These are phyloP conservation scores for Globisporangium middletonii DNA, from an alignment of 352 stramenopile genomes.

Conservation along the genomic window DNA sequence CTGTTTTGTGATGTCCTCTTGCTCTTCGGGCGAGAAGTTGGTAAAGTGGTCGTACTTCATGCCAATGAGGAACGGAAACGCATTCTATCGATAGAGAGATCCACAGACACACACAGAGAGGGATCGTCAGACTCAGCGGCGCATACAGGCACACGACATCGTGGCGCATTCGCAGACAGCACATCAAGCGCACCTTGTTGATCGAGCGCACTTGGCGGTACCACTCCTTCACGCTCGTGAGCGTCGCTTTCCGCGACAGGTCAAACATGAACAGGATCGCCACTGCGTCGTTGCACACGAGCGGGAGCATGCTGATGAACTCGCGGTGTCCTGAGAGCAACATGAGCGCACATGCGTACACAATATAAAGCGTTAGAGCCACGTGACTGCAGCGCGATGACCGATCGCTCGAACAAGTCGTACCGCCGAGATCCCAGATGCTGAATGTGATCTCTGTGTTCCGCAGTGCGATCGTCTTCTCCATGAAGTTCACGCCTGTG, in stretches of 20 bases:
- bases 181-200: slow-evolving; percentile 62
- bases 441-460: slow-evolving; percentile 95
- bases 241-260: slow-evolving; percentile 87
- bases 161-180: too few species aligned
- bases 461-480: slow-evolving; percentile 92
- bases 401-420: slow-evolving; percentile 1
- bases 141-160: not conserved
- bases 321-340: slow-evolving; percentile 67
- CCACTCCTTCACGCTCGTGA: slow-evolving; percentile 93
- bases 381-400: not conserved
- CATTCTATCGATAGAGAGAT: slow-evolving; percentile 45
- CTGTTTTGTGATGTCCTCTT: slow-evolving; percentile 93
- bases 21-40: slow-evolving; percentile 86
- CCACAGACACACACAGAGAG: not conserved
- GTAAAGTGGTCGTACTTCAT: slow-evolving; percentile 95
- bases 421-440: slow-evolving; percentile 92
- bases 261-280: slow-evolving; percentile 97
- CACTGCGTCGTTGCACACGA: slow-evolving; percentile 93
- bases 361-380: not conserved
- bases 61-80: slow-evolving; percentile 90
- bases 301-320: slow-evolving; percentile 93
- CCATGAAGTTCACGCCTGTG: slow-evolving; percentile 93
- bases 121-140: not conserved
- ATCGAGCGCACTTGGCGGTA: slow-evolving; percentile 87
- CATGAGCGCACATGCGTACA: not conserved